Conservation (phyloP, 768 basidiomycete genomes). For the Hemileccinum impolitum region DNA sequence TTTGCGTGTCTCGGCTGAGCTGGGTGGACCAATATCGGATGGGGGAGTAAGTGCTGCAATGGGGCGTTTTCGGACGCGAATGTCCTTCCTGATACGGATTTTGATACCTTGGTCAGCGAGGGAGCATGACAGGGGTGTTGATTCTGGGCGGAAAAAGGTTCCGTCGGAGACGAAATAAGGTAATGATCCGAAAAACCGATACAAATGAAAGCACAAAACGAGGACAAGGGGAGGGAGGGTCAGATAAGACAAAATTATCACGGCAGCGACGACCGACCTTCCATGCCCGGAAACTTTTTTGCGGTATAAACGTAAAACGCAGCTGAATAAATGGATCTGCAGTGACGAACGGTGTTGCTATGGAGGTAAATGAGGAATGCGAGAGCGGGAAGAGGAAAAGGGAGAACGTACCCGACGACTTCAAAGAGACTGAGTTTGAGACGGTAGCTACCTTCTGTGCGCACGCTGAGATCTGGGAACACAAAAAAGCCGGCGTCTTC, state of each 20-base stretch:
- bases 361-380: constrained; percentile 4
- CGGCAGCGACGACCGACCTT: constrained; percentile 50
- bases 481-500: constrained; percentile 91
- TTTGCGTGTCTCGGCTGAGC: constrained; percentile 13
- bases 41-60: constrained; percentile 34
- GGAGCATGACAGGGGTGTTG: constrained; percentile 82
- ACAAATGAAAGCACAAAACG: constrained; percentile 13
- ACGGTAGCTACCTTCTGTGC: constrained; percentile 86
- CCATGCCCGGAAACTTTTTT: constrained; percentile 97
- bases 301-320: constrained; percentile 95
- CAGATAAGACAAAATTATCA: constrained; percentile 20
- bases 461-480: constrained; percentile 90
- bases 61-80: constrained; percentile 75
- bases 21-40: constrained; percentile 14
- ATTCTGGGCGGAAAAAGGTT: constrained; percentile 48
- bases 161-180: constrained; percentile 13
- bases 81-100: constrained; percentile 90
- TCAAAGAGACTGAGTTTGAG: constrained; percentile 78
- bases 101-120: constrained; percentile 96
- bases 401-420: constrained; percentile 74
- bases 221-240: constrained; percentile 9
- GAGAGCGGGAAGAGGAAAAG: background rate
- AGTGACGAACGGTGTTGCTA: constrained; percentile 84
- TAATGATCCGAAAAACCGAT: constrained; percentile 18
- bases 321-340: constrained; percentile 84